These are phyloP conservation scores for Cephaloascus albidus DNA, from an alignment of 805 yeast genomes.

Conservation along the genomic window DNA sequence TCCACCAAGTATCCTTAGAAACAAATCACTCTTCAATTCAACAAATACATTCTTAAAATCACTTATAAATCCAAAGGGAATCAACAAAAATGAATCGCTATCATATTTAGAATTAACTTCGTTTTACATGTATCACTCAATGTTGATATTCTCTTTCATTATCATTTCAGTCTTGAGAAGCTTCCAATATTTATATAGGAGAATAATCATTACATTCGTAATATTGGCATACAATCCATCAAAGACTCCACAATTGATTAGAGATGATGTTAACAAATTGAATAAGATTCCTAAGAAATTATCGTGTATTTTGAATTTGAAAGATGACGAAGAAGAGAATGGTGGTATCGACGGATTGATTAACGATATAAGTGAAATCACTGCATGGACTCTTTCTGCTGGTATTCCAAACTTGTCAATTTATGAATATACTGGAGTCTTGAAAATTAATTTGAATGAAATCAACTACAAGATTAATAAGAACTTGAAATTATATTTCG, in stretches of 20 bases:
- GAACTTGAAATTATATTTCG: constrained; percentile 65
- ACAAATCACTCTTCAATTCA: not conserved
- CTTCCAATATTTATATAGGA: constrained; percentile 41
- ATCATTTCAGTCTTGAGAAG: constrained; percentile 48
- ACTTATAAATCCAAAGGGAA: not conserved
- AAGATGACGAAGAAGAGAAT: constrained; percentile 73
- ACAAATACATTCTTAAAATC: not conserved
- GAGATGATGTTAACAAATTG: constrained; percentile 69
- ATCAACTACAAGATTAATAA: constrained; percentile 46
- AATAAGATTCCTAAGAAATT: constrained; percentile 70
- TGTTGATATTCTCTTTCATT: constrained; percentile 44
- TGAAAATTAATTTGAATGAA: constrained; percentile 41
- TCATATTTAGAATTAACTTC: constrained; percentile 1
- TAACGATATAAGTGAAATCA: constrained; percentile 65
- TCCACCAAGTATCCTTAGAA: not conserved
- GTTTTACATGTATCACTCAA: constrained; percentile 32
- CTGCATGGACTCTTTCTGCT: constrained; percentile 86
- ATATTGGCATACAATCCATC: constrained; percentile 60
- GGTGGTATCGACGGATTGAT: constrained; percentile 83
- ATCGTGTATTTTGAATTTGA: constrained; percentile 66
- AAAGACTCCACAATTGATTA: constrained; percentile 75
- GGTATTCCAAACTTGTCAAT: constrained; percentile 66
- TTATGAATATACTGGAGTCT: constrained; percentile 71
- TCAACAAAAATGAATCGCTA: not conserved
- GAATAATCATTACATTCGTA: constrained; percentile 44